phyloP scores from a whole-genome alignment of 371 early-diverging fungal genomes.

The Chytridium lagenaria region DNA sequence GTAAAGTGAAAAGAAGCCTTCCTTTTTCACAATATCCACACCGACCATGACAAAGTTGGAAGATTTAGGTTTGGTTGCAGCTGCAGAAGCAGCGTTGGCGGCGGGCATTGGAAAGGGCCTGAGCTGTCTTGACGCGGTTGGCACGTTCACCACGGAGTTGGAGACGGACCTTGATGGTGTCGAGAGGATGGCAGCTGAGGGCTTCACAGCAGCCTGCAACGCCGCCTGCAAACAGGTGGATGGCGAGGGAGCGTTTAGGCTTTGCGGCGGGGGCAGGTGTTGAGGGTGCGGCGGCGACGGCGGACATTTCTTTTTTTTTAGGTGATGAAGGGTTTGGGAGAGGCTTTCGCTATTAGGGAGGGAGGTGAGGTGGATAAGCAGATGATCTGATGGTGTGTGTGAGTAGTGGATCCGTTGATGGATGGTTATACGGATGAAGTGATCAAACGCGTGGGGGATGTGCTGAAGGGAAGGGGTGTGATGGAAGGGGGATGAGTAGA shows the following conservation, averaged over 20 bases:
- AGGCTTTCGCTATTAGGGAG: too few relatives aligned
- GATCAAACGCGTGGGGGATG: too few relatives aligned
- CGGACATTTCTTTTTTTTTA: too few relatives aligned
- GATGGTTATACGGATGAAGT: too few relatives aligned
- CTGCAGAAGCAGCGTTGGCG: constrained; percentile 39
- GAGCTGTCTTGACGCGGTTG: constrained; percentile 32
- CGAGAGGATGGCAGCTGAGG: constrained; percentile 93
- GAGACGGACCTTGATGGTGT: constrained; percentile 88
- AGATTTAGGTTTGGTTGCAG: constrained; percentile 40
- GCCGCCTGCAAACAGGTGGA: constrained; percentile 79
- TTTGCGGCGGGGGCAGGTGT: constrained; percentile 31
- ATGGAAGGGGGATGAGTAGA: too few relatives aligned
- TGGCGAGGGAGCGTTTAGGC: constrained; percentile 47
- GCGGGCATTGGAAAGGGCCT: too few relatives aligned
- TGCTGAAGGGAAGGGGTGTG: too few relatives aligned
- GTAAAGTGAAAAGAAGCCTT: constrained; percentile 90
- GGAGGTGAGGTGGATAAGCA: too few relatives aligned
- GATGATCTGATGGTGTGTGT: too few relatives aligned
- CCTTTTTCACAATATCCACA: constrained; percentile 81
- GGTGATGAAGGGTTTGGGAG: too few relatives aligned
- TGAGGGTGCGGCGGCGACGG: constrained; percentile 13
- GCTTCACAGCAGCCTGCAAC: constrained; percentile 95
- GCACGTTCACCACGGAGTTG: constrained; percentile 52
- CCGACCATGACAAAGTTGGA: constrained; percentile 81
- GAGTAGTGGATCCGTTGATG: too few relatives aligned